These are phyloP conservation scores for Xerocomus potaroensis DNA, from an alignment of 768 basidiomycete species.

Conservation along the genomic window DNA sequence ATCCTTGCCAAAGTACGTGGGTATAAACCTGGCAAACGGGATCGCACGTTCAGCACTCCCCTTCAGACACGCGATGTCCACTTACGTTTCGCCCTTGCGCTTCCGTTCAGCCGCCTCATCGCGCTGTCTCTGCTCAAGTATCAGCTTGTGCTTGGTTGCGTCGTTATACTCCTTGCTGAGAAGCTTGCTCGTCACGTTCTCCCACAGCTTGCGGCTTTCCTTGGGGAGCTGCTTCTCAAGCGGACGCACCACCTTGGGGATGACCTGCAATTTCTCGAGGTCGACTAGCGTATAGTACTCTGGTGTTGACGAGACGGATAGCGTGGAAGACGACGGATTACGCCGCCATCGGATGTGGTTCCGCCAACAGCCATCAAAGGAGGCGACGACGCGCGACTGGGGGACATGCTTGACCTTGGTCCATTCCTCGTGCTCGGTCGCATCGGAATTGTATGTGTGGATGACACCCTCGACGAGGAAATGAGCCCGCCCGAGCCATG, in stretches of 20 bases:
- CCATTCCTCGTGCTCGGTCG: constrained; percentile 65
- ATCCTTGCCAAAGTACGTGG: constrained; percentile 72
- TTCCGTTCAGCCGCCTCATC: constrained; percentile 87
- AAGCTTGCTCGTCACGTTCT: constrained; percentile 69
- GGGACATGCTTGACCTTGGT: constrained; percentile 91
- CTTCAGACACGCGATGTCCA: constrained; percentile 19
- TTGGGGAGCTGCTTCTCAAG: constrained; percentile 69
- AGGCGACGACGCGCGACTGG: constrained; percentile 65
- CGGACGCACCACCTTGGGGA: constrained; percentile 85
- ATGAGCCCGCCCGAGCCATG: constrained; percentile 87
- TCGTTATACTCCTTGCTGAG: constrained; percentile 83
- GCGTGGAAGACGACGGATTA: constrained; percentile 45
- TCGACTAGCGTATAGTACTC: constrained; percentile 75
- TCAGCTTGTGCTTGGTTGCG: constrained; percentile 87
- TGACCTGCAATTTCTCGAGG: constrained; percentile 57
- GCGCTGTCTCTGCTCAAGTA: constrained; percentile 90
- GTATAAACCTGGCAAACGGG: constrained; percentile 54
- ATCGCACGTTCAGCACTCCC: background rate
- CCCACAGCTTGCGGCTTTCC: constrained; percentile 90
- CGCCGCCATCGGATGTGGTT: constrained; percentile 77
- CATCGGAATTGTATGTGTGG: constrained; percentile 69
- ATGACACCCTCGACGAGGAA: constrained; percentile 87
- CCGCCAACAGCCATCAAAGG: constrained; percentile 87
- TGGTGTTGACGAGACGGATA: constrained; percentile 38
- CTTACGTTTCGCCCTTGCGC: constrained; percentile 72